phyloP scores from a whole-genome alignment of 1,139 yeast species.

The Hanseniaspora uvarum region DNA sequence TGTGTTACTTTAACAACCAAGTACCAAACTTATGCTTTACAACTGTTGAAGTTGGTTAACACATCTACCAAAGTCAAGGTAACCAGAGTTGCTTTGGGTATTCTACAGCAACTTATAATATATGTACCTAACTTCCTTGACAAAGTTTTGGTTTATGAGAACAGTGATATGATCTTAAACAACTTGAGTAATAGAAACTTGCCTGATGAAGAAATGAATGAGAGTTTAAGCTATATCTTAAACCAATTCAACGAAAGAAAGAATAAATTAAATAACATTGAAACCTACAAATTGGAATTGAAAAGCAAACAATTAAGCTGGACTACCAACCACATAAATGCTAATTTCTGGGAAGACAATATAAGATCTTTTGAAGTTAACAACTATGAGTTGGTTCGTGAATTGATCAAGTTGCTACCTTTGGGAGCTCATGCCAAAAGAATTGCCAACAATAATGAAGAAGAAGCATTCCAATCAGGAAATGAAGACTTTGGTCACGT shows the following conservation, averaged over 20 bases:
- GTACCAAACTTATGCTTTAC: constrained; percentile 37
- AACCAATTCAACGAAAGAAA: constrained; percentile 60
- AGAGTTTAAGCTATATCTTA: constrained; percentile 53
- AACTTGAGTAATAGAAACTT: constrained; percentile 77
- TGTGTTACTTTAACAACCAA: constrained; percentile 42
- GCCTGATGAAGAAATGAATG: constrained; percentile 84
- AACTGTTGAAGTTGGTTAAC: constrained; percentile 56
- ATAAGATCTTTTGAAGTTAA: constrained; percentile 63
- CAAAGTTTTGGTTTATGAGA: constrained; percentile 63
- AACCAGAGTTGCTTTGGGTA: constrained; percentile 68
- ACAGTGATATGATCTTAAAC: constrained; percentile 59
- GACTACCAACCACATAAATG: constrained; percentile 88
- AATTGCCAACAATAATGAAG: constrained; percentile 21
- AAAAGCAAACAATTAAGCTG: constrained; percentile 68
- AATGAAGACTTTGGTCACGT: constrained; percentile 18
- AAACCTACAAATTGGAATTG: constrained; percentile 80
- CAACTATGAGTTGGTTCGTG: constrained; percentile 61
- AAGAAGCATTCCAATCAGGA: constrained; percentile 24
- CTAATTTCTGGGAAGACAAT: constrained; percentile 84
- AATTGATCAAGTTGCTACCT: constrained; percentile 39
- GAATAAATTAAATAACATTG: constrained; percentile 76
- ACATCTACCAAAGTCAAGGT: constrained; percentile 86
- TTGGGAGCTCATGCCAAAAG: constrained; percentile 24
- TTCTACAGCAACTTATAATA: constrained; percentile 50
- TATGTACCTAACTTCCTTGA: constrained; percentile 39